Percentiles rank a stretch among this genome's conserved stretches.
Conservation (phyloP, 148 eudicot genomes). For the Rhododendron ferrugineum region DNA sequence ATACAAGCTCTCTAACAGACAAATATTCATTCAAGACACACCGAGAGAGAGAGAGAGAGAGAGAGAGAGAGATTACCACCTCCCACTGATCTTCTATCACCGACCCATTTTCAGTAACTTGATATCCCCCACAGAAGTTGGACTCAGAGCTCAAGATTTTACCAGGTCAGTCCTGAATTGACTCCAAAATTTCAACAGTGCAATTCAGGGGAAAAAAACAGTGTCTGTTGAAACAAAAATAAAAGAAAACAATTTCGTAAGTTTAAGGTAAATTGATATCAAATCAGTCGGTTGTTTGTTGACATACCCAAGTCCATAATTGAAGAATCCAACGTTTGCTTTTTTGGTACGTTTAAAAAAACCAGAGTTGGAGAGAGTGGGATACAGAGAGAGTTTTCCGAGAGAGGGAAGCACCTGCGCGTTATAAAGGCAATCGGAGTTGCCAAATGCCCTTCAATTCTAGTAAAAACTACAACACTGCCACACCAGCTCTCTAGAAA, state of each 20-base stretch:
- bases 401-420: neutral
- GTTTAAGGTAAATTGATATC: neutral
- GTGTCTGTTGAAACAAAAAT: neutral
- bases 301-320: neutral
- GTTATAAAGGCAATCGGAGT: neutral
- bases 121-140: neutral
- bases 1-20: neutral
- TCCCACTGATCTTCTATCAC: conserved; percentile 6
- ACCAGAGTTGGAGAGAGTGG: neutral
- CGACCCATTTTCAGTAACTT: conserved; percentile 6
- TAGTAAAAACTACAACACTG: neutral
- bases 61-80: neutral
- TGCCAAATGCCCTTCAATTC: conserved; percentile 2
- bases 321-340: conserved; percentile 8
- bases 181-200: neutral
- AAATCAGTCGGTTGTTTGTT: neutral
- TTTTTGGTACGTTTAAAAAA: neutral
- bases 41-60: neutral
- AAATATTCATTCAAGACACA: neutral
- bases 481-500: neutral
- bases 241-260: neutral
- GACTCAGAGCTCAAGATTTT: neutral
- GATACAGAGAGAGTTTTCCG: neutral
- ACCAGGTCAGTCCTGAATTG: neutral
- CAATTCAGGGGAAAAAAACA: neutral